Percentiles rank a stretch among this genome's conserved stretches.
phyloP scores from a whole-genome alignment of 208 protist genomes.

The Trypanosoma brucei region DNA sequence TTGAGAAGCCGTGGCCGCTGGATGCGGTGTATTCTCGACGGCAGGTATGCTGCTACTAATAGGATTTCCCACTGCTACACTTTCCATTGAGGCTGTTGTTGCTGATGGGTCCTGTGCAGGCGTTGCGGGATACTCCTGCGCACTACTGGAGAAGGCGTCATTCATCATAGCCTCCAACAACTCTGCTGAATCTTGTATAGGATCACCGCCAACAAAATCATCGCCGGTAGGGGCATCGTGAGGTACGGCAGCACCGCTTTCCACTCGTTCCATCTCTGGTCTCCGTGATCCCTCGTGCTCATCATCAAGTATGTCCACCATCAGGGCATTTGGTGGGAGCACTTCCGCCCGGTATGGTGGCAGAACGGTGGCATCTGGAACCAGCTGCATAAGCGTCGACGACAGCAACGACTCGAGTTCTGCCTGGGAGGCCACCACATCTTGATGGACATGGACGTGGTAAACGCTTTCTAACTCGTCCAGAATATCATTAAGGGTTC shows the following conservation, averaged over 20 bases:
- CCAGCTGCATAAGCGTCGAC: slow-evolving; percentile 74
- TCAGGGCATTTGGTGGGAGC: slow-evolving; percentile 58
- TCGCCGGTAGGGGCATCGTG: slow-evolving; percentile 17
- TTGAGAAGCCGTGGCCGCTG: slow-evolving; percentile 4
- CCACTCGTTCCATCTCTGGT: slow-evolving; percentile 60
- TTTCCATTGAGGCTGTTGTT: slow-evolving; percentile 30
- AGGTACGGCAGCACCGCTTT: slow-evolving; percentile 32
- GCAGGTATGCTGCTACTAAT: slow-evolving; percentile 51
- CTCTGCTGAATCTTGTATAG: slow-evolving; percentile 66
- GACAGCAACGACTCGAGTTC: slow-evolving; percentile 78
- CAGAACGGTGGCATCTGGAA: slow-evolving; percentile 76
- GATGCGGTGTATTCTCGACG: neutral
- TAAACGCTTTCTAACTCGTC: slow-evolving; percentile 53
- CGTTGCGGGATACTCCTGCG: neutral
- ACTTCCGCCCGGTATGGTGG: slow-evolving; percentile 60
- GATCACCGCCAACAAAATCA: slow-evolving; percentile 41
- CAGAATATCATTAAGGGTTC: slow-evolving; percentile 70
- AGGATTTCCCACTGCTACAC: slow-evolving; percentile 47
- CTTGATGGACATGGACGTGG: slow-evolving; percentile 62
- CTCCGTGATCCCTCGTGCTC: slow-evolving; percentile 17
- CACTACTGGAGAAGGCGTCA: slow-evolving; percentile 33
- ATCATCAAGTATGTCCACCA: slow-evolving; percentile 54
- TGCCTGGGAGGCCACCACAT: slow-evolving; percentile 58
- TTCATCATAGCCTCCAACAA: slow-evolving; percentile 74
- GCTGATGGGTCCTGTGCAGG: slow-evolving; percentile 24